Evolutionary conservation across 2,329 filamentous ascomycete genomes (phyloP), one percentile per base, ranked within the genome.

Genomic region (Thielaviopsis musarum): DNA sequence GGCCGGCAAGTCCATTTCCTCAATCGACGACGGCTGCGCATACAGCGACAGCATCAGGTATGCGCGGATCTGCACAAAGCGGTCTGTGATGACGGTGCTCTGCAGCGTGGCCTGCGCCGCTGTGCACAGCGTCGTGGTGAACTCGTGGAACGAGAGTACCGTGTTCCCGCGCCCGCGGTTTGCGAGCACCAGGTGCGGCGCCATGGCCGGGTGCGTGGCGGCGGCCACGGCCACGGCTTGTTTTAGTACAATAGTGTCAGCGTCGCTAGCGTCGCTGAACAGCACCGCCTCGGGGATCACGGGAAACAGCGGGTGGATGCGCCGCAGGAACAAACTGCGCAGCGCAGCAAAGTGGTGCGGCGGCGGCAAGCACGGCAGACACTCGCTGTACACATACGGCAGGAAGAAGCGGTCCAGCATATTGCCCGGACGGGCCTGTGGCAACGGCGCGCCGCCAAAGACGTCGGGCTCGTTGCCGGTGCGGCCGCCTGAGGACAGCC

Each of bases 191-290:
- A 82, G 69, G 53, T 79, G 69, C 1, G 64, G 67, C 0, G 70
- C 67, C 56, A 77, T 72, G 4, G 73, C 70, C 0, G 74, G 73
- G 58, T 80, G 77, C 0, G 75, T 72, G 0, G 75, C 75, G 0
- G 79, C 78, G 0, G 79, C 76, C 10, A 83, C 69, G 56, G 77
- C 79, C 4, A 83, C 73, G 0, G 78, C 72, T 64, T 83, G 80
- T 53, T 73, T 71, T 26, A 81, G 67, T 2, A 80, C 70, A 1
- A 75, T 71, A n/a, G 65, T 67, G 13, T 67, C 68, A 0, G 75
- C 69, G 2, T 67, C 67, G n/a, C 69, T 64, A 9, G 66, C 41
- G 28, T 67, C 55, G 10, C 64, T 66, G 0, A 67, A 65, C 1
- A 75, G 60, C 17, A 69, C 66, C 1, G 66, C 59, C 15, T 71